Base-by-base conservation (phyloP, 2,329 filamentous ascomycete genomes). In the Sporothrix euskadiensis region DNA sequence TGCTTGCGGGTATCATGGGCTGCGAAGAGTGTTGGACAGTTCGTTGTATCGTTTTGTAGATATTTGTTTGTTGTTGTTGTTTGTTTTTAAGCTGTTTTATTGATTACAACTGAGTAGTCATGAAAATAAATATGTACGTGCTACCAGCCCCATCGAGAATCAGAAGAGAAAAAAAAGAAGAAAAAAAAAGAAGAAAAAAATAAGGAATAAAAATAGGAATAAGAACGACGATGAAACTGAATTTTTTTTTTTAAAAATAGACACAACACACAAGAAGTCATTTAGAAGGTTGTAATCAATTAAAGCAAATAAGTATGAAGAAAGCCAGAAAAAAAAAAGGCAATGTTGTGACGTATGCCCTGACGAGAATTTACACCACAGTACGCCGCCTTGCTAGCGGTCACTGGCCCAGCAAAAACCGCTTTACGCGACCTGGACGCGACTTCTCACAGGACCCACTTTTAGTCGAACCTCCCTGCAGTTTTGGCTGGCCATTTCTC, bases 401-500 rank as follows among this genome's bases (percentile, higher is more conserved):
- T 52, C n/a, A 7, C 9, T 8, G 10, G 30, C 65, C 65, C 16
- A n/a, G n/a, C 1, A 35, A 30, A 73, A 69, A 72, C 30, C 44
- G 63, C 73, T 74, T 72, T 74, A 74, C 73, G 73, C 73, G 73
- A 72, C 70, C 44, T 4, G 26, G 70, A 74, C 73, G 73, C 73
- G 73, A 54, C 73, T 47, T 65, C 16, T 30, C n/a, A 9, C 8
- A 26, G n/a, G 71, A 52, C 61, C 73, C 73, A 69, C 73, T 74
- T 72, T 47, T 59, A 22, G 12, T 44, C 39, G 54, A 30, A 59
- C 54, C 69, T 63, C 56, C 52, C 41, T 49, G 54, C 69, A n/a
- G 26, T 32, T 41, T 4, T 57, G 52, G 52, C 68, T 59, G 68
- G 32, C 52, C 44, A 57, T 59, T 70, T 69, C 49, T 69, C 49